Evolutionary conservation across 345 rosid genomes (phyloP).

Genomic region (Rubroshorea leprosula): DNA sequence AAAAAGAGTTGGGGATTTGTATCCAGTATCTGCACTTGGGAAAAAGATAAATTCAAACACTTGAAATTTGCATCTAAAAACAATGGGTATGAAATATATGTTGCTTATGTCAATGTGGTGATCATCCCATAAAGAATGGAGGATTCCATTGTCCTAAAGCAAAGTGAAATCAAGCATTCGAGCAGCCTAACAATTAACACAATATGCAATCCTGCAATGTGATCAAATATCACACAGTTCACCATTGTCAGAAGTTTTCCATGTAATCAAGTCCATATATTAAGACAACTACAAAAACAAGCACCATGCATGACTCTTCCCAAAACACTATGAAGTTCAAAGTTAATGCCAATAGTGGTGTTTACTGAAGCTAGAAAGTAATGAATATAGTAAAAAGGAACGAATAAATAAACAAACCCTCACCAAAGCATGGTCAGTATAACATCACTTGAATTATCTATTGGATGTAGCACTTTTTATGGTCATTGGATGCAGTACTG

Average conservation of each 20-base stretch:
- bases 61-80: too few relatives aligned
- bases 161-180: background rate
- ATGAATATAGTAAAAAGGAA: background rate
- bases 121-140: background rate
- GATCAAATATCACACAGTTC: background rate
- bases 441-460: background rate
- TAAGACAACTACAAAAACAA: background rate
- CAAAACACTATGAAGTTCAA: background rate
- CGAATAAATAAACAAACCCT: background rate
- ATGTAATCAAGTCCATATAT: background rate
- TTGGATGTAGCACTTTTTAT: background rate
- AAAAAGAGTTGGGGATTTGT: conserved; percentile 94
- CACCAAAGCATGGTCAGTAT: background rate
- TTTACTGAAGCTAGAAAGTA: background rate
- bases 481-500: too few relatives aligned
- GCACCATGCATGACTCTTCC: background rate
- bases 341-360: background rate
- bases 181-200: background rate
- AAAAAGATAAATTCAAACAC: conserved; percentile 15
- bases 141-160: background rate
- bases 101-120: background rate
- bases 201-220: background rate
- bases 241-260: background rate
- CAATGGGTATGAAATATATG: background rate
- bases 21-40: conserved; percentile 56